A percentile compares a stretch with the other conserved stretches of the same genome.
phyloP scores from a whole-genome alignment of 129 eudicot species.

The Ambrosia artemisiifolia region DNA sequence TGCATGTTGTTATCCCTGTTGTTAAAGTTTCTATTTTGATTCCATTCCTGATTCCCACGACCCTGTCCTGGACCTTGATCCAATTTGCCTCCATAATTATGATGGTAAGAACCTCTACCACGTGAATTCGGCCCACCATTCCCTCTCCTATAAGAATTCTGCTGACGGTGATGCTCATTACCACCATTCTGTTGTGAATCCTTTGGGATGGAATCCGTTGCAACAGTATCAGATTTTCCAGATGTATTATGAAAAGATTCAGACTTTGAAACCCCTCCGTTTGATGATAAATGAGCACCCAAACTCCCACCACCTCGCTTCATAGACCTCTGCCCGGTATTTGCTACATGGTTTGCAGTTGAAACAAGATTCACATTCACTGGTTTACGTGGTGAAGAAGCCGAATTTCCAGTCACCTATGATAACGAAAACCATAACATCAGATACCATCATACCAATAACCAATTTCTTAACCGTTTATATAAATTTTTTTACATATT shows the following conservation, averaged over 20 bases:
- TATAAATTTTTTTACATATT: too few species aligned
- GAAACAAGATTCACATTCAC: constrained; percentile 35
- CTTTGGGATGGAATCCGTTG: constrained; percentile 39
- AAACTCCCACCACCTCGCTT: constrained; percentile 58
- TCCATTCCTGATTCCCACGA: constrained; percentile 75
- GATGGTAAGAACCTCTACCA: constrained; percentile 58
- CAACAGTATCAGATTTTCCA: constrained; percentile 34
- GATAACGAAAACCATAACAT: not conserved
- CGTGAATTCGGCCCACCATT: constrained; percentile 60
- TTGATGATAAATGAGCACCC: constrained; percentile 29
- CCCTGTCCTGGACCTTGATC: constrained; percentile 57
- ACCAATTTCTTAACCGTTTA: too few species aligned
- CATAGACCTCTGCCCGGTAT: constrained; percentile 48
- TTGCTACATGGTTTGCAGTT: constrained; percentile 43
- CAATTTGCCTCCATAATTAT: constrained; percentile 52
- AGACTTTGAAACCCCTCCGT: constrained; percentile 44
- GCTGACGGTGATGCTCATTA: constrained; percentile 49
- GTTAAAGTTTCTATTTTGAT: constrained; percentile 46
- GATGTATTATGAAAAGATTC: constrained; percentile 31
- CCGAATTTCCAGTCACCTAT: constrained; percentile 42
- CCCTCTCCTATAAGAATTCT: constrained; percentile 55
- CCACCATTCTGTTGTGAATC: constrained; percentile 49
- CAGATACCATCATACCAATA: not conserved
- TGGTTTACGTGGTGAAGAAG: constrained; percentile 41
- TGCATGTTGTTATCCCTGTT: constrained; percentile 52